phyloP scores from a whole-genome alignment of 2,329 filamentous ascomycete species.

The Fusarium multiceps region DNA sequence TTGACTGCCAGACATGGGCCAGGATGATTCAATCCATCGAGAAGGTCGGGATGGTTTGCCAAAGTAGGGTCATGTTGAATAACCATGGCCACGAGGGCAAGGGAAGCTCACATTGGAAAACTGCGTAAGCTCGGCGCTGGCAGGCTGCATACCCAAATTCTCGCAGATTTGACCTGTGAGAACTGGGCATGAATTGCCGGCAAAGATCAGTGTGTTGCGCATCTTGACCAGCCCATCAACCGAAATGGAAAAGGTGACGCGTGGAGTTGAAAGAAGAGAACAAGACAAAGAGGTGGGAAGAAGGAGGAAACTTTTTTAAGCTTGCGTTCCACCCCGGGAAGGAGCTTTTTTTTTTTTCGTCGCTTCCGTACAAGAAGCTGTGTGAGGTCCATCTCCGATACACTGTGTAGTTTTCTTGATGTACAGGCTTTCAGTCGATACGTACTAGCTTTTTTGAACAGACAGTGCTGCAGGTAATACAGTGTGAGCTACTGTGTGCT shows the following conservation, averaged over 20 bases:
- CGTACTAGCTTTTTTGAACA: not conserved
- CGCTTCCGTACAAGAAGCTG: constrained; percentile 23
- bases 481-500: constrained; percentile 21
- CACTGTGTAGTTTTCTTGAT: constrained; percentile 16
- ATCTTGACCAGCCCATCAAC: constrained; percentile 56
- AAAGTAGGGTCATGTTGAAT: constrained; percentile 15
- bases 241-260: constrained; percentile 35
- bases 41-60: constrained; percentile 16
- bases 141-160: constrained; percentile 73
- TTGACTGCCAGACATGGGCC: constrained; percentile 7
- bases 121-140: constrained; percentile 73
- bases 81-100: constrained; percentile 25
- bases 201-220: constrained; percentile 75
- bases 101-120: constrained; percentile 73
- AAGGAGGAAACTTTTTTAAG: constrained; percentile 31
- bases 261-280: constrained; percentile 31
- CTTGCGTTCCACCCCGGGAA: constrained; percentile 26
- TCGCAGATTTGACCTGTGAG: constrained; percentile 75
- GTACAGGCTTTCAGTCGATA: not conserved
- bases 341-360: constrained; percentile 45
- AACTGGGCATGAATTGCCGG: constrained; percentile 73
- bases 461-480: not conserved
- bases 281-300: constrained; percentile 35
- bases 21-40: not conserved
- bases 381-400: not conserved